Base-by-base conservation (phyloP, 1,284 basidiomycete species). In the Ustilago hordei region DNA sequence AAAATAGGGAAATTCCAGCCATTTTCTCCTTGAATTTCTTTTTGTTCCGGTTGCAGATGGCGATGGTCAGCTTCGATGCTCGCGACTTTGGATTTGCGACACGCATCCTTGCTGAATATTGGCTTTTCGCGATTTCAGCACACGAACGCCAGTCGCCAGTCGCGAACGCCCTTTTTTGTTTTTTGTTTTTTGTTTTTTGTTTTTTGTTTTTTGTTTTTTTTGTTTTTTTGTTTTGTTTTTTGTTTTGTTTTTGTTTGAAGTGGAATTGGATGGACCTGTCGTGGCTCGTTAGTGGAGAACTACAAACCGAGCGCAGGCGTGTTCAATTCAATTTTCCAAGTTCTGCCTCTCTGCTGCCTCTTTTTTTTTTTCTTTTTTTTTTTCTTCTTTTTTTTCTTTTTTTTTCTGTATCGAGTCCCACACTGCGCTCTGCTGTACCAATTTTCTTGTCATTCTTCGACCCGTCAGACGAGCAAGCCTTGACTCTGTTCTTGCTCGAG, bases 81-180 rank as follows among this genome's bases (percentile, higher is more conserved):
- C 65, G 65, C 70, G 70, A 59, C 69, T 72, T 19, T 36, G 41
- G 38, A 54, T 52, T 28, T 65, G 57, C 64, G 64, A 65, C 64
- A 65, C 64, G 64, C 64, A 54, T 39, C 45, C 54, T 52, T 55
- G 60, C 41, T 8, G 7, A 48, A 43, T 48, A 45, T 34, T 55
- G 43, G 8, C 12, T 8, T 54, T 28, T 17, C 34, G n/a, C 57
- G 3, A 23, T 17, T n/a, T 60, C 57, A 38, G 48, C 48, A 45
- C 68, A 64, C 69, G 63, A 71, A 64, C 63, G 69, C 69, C 68
- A 64, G 62, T 65, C 69, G 69, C 69, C 62, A 64, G 62, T 64
- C 69, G 64, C 70, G 70, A 50, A 50, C 48, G 31, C 48, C 48
- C 38, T 63, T 34, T 54, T 28, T 60, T 63, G 60, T 56, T 52